Evolutionary conservation across 1,284 basidiomycete species (phyloP).

Genomic region (Sanghuangporus baumii): DNA sequence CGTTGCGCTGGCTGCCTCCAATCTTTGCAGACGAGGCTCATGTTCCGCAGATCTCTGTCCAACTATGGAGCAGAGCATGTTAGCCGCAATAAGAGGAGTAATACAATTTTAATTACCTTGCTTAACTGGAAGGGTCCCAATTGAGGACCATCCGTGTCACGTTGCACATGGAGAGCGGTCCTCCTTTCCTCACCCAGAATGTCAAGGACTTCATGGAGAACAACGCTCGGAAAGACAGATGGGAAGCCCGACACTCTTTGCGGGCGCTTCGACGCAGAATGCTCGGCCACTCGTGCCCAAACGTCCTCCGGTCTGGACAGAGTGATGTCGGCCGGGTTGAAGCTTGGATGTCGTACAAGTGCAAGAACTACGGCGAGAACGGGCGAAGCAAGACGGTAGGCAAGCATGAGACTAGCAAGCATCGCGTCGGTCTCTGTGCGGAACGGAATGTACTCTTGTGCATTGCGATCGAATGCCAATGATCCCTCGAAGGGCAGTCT

Average conservation of each 20-base stretch:
- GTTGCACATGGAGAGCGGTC: background rate
- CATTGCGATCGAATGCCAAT: conserved; percentile 13
- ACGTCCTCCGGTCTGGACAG: conserved; percentile 15
- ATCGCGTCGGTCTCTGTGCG: conserved; percentile 15
- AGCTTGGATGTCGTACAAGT: conserved; percentile 14
- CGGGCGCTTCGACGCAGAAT: background rate
- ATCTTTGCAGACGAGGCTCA: conserved; percentile 15
- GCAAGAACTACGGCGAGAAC: conserved; percentile 16
- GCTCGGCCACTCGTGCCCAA: conserved; percentile 12
- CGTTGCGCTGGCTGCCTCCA: conserved; percentile 14
- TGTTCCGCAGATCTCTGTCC: conserved; percentile 13
- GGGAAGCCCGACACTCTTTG: background rate
- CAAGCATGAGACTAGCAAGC: conserved; percentile 19
- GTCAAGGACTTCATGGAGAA: conserved; percentile 14
- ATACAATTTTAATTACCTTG: background rate
- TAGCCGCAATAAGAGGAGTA: background rate
- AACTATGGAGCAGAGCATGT: background rate
- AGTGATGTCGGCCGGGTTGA: conserved; percentile 17
- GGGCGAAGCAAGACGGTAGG: conserved; percentile 16
- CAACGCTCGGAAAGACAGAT: conserved; percentile 7
- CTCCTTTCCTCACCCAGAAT: conserved; percentile 12
- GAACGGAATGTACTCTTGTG: conserved; percentile 17
- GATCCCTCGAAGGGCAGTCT: conserved; percentile 14
- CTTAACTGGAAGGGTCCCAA: conserved; percentile 2
- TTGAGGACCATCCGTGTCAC: conserved; percentile 9